phyloP scores from a whole-genome alignment of 2,329 filamentous ascomycete species.

The Nothophaeocryptopus gaeumannii region DNA sequence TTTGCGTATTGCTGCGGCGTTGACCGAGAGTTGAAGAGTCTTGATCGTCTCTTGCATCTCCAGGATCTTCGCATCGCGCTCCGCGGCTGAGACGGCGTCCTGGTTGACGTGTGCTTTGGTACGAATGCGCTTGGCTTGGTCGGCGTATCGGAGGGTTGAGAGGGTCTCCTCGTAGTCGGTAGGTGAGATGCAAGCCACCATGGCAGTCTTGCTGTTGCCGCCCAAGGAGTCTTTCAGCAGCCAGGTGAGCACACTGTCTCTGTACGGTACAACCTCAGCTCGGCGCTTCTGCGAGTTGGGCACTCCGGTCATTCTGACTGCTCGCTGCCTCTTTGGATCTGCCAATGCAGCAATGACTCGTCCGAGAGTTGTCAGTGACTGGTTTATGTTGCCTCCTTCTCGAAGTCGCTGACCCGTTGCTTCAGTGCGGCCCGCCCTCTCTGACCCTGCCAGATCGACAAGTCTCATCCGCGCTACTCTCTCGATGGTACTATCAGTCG shows the following conservation, averaged over 20 bases:
- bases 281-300: slow-evolving; percentile 46
- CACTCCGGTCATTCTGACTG: slow-evolving; percentile 47
- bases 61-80: slow-evolving; percentile 88
- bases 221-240: slow-evolving; percentile 92
- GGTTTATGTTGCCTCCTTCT: slow-evolving; percentile 98
- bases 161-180: slow-evolving; percentile 97
- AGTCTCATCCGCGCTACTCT: slow-evolving; percentile 88
- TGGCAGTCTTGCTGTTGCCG: slow-evolving; percentile 96
- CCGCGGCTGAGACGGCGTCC: slow-evolving; percentile 84
- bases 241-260: slow-evolving; percentile 82
- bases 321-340: slow-evolving; percentile 57
- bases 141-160: slow-evolving; percentile 91
- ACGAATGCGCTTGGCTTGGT: slow-evolving; percentile 95
- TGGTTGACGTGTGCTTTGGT: slow-evolving; percentile 94
- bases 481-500: slow-evolving; percentile 97
- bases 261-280: slow-evolving; percentile 72
- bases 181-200: slow-evolving; percentile 97
- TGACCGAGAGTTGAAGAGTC: slow-evolving; percentile 71
- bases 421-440: slow-evolving; percentile 92
- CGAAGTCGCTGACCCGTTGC: slow-evolving; percentile 86
- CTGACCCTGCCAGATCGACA: slow-evolving; percentile 91
- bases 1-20: slow-evolving; percentile 59
- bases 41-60: slow-evolving; percentile 97
- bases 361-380: slow-evolving; percentile 91
- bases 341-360: slow-evolving; percentile 90